Evolutionary conservation across 106 monocot genomes (phyloP), one percentile per base, ranked within the genome.

Genomic region (Acorus gramineus): DNA sequence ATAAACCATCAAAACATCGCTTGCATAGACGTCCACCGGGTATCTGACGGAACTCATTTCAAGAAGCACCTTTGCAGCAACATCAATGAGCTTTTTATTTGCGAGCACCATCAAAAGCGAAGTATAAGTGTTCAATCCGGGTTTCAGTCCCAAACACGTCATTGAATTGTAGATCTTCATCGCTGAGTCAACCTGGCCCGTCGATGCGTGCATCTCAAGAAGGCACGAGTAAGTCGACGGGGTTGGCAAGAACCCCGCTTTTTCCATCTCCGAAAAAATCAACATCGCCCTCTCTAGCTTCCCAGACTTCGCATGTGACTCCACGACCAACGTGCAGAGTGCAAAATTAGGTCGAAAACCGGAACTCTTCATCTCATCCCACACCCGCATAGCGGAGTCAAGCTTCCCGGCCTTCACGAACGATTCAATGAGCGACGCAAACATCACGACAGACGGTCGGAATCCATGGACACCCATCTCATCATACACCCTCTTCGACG

Each of bases 1-100:
- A 69, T 88, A 98, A 50, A 87, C 77, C 96, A 98, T 98, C 52
- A 98, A 75, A 55, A 98, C 82, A 61, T 98, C 96, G 10, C 91
- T 92, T 4, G 91, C 91, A 68, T 75, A 85, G 53, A 98, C 87
- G 70, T 98, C 91, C n/a, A 88, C 91, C 2, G 85, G 53, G 57
- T 80, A 92, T 8, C 96, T 91, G 46, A 69, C 74, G 2, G 83
- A 64, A 65, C 85, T 98, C 96, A 98, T 98, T 79, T 92, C 96
- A 14, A 98, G 81, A 50, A 98, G 57, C 54, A 98, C 60, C 75
- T 98, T 91, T 4, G 88, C 96, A 53, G 96, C 87, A 72, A 87
- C 64, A 76, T 98, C 91, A n/a, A 92, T 10, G 7, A 96, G 71
- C 67, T 87, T 87, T 71, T 87, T 96, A 49, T 71, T 72, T 0